A percentile compares a stretch with the other conserved stretches of the same genome.
These are phyloP conservation scores for Drosera spatulata DNA, from an alignment of 179 eudicot species.

Conservation along the genomic window DNA sequence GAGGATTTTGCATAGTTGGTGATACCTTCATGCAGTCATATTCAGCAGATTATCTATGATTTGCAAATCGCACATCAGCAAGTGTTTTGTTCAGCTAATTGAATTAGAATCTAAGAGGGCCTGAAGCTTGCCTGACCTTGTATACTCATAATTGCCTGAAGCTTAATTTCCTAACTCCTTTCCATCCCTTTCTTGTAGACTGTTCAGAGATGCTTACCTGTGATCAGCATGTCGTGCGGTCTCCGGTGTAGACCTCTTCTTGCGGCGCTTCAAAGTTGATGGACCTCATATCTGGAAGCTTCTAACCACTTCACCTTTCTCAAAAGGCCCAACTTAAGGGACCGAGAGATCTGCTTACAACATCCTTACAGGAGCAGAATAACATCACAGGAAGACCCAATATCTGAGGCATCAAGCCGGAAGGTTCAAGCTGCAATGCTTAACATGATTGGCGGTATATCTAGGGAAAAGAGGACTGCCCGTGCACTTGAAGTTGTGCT, in stretches of 20 bases:
- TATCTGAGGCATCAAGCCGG: slow-evolving; percentile 56
- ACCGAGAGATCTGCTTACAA: slow-evolving; percentile 39
- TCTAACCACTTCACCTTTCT: slow-evolving; percentile 63
- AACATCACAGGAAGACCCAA: slow-evolving; percentile 32
- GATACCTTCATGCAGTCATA: no score
- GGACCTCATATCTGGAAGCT: slow-evolving; percentile 81
- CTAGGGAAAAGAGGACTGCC: slow-evolving; percentile 59
- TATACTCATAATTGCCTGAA: no score
- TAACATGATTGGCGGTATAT: slow-evolving; percentile 65
- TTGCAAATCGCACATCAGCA: no score
- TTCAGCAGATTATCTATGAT: no score
- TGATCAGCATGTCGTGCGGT: slow-evolving; percentile 49
- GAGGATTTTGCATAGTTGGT: no score
- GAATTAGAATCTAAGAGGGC: no score
- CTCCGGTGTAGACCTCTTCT: slow-evolving; percentile 85
- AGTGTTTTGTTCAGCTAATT: no score
- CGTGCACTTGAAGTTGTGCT: slow-evolving; percentile 66
- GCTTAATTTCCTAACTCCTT: no score
- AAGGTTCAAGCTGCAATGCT: slow-evolving; percentile 80
- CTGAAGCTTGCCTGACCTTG: no score
- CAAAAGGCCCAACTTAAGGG: slow-evolving; percentile 34
- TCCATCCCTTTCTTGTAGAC: no score
- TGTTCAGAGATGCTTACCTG: slow-evolving; percentile 49
- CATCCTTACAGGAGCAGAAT: slow-evolving; percentile 72
- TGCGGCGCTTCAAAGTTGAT: slow-evolving; percentile 69